Conservation (phyloP, 768 basidiomycete genomes). For the Russula foetens region DNA sequence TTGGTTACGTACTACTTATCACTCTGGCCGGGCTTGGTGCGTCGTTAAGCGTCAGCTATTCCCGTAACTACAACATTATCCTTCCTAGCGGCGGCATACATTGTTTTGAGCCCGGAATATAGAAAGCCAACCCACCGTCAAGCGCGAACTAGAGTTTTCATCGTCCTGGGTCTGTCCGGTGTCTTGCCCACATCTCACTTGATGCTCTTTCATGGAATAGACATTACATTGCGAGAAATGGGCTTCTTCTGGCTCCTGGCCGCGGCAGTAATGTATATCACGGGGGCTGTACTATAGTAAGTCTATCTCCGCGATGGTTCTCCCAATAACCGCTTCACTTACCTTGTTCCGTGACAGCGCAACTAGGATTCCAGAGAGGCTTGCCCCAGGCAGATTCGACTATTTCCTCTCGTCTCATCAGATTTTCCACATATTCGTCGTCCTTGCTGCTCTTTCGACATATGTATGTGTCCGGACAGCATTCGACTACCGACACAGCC, state of each 20-base stretch:
- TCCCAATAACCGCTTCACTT: conserved; percentile 18
- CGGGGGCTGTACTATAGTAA: conserved; percentile 76
- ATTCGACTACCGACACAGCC: conserved; percentile 49
- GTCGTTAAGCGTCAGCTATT: conserved; percentile 21
- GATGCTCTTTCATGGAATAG: conserved; percentile 47
- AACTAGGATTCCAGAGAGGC: conserved; percentile 70
- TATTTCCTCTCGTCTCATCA: conserved; percentile 77
- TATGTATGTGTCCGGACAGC: conserved; percentile 49
- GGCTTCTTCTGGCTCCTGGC: conserved; percentile 63
- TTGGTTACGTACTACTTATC: conserved; percentile 48
- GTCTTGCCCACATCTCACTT: conserved; percentile 64
- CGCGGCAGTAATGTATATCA: conserved; percentile 69
- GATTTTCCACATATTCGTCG: conserved; percentile 79
- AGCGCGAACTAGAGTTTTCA: conserved; percentile 71
- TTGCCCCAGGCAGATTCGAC: conserved; percentile 73
- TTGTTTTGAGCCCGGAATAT: conserved; percentile 75
- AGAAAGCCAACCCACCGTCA: conserved; percentile 66
- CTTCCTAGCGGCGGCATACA: conserved; percentile 51
- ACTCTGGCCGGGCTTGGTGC: conserved; percentile 49
- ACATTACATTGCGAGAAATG: conserved; percentile 48
- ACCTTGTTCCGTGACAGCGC: conserved; percentile 42
- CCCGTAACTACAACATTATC: neutral
- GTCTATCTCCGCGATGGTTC: conserved; percentile 30
- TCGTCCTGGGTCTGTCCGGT: conserved; percentile 65
- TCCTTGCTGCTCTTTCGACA: conserved; percentile 62